Percentiles rank a stretch among this genome's conserved stretches.
phyloP scores from a whole-genome alignment of 177 flowering plant species.

The Telopea speciosissima region DNA sequence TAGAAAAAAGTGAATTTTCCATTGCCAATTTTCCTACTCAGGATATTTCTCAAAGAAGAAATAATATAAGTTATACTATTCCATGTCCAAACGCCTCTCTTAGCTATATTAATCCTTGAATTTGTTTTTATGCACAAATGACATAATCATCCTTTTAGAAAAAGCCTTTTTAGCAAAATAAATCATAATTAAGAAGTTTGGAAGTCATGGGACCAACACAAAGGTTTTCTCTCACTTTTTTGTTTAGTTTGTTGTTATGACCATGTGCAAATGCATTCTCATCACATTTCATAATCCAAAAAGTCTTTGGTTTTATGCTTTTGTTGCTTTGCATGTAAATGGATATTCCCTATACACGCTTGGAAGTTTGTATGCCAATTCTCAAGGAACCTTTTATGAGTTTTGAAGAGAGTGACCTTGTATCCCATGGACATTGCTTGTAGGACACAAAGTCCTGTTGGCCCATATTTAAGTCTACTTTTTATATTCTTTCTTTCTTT shows the following conservation, averaged over 20 bases:
- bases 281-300: background rate
- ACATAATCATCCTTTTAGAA: background rate
- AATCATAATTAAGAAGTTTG: no score
- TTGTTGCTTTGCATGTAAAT: background rate
- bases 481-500: no score
- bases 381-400: background rate
- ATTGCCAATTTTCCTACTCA: no score
- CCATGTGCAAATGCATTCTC: background rate
- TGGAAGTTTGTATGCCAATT: background rate
- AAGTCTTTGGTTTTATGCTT: background rate
- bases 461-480: no score
- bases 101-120: background rate
- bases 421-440: no score
- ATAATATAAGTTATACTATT: no score
- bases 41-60: no score
- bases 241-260: background rate
- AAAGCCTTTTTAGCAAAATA: no score
- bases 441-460: no score
- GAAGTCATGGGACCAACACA: no score
- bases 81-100: no score
- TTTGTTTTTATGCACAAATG: background rate
- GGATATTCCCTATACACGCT: background rate
- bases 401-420: background rate
- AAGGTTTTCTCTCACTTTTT: background rate
- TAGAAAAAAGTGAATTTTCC: no score